A percentile compares a stretch with the other conserved stretches of the same genome.
These are phyloP conservation scores for Isatis lusitanica DNA, from an alignment of 441 rosid species.

Conservation along the genomic window DNA sequence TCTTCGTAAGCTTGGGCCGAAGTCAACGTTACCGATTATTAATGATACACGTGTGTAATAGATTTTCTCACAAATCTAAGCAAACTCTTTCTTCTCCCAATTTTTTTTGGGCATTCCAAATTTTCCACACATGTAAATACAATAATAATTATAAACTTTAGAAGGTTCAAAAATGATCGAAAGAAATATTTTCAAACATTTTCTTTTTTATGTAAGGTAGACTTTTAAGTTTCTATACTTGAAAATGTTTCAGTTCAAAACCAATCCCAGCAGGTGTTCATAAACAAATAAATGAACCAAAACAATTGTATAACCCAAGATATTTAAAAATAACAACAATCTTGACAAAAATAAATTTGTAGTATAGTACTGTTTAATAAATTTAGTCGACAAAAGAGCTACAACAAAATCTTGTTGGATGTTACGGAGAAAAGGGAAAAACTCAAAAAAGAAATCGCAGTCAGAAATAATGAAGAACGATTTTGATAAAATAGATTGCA, in stretches of 20 bases:
- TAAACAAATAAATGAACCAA: not conserved
- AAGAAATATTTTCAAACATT: not conserved
- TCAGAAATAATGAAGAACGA: not conserved
- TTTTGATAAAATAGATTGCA: not conserved
- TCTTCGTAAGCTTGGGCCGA: slow-evolving; percentile 8
- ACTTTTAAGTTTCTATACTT: not conserved
- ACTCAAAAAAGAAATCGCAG: not conserved
- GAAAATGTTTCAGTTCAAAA: not conserved
- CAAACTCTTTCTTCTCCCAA: slow-evolving; percentile 1
- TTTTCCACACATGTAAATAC: slow-evolving; percentile 27
- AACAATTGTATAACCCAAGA: not conserved
- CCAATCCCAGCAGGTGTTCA: not conserved
- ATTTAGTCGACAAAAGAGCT: too few species aligned
- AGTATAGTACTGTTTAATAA: too few species aligned
- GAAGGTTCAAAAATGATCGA: not conserved
- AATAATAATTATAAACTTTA: not conserved
- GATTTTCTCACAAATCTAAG: not conserved
- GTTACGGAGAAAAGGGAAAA: not conserved
- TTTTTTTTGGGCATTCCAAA: slow-evolving; percentile 9
- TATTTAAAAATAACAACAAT: too few species aligned
- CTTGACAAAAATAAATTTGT: too few species aligned
- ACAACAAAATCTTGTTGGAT: not conserved
- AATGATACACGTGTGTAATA: slow-evolving; percentile 18
- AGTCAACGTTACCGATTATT: slow-evolving; percentile 10
- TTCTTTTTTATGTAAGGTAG: not conserved